A percentile compares a stretch with the other conserved stretches of the same genome.
Evolutionary conservation across 208 protist species (phyloP).

Genomic region (Leishmania tropica): DNA sequence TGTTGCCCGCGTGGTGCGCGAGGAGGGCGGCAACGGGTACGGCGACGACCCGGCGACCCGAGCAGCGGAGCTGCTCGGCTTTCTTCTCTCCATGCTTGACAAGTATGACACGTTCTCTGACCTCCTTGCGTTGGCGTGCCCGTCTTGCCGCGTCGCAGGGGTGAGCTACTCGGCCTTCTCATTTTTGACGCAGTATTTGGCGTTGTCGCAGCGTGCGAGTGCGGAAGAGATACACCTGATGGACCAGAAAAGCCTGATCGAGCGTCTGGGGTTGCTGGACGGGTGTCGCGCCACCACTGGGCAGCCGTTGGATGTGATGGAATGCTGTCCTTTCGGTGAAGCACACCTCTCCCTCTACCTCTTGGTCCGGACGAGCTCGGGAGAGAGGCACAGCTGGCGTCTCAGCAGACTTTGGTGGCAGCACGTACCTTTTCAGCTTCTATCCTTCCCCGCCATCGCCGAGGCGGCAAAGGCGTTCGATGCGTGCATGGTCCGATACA

Average conservation of each 20-base stretch:
- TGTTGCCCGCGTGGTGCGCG: slow-evolving; percentile 27
- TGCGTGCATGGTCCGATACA: background rate
- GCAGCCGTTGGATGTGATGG: slow-evolving; percentile 3
- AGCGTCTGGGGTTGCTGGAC: slow-evolving; percentile 12
- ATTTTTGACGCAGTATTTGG: slow-evolving; percentile 23
- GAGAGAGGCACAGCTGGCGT: background rate
- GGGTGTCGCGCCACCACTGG: slow-evolving; percentile 12
- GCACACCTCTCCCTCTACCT: slow-evolving; percentile 21
- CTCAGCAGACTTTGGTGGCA: slow-evolving; percentile 3
- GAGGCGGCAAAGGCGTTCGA: slow-evolving; percentile 12
- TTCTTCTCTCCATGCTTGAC: slow-evolving; percentile 23
- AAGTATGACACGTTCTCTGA: slow-evolving; percentile 2
- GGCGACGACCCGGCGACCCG: slow-evolving; percentile 17
- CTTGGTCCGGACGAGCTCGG: background rate
- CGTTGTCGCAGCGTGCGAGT: slow-evolving; percentile 21
- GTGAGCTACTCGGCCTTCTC: background rate
- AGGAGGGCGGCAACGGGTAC: slow-evolving; percentile 14
- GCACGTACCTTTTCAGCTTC: slow-evolving; percentile 5
- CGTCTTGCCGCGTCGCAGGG: slow-evolving; percentile 33
- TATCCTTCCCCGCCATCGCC: slow-evolving; percentile 11
- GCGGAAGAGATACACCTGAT: slow-evolving; percentile 8
- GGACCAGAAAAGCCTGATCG: slow-evolving; percentile 3
- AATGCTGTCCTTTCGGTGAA: slow-evolving; percentile 29
- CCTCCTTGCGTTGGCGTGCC: slow-evolving; percentile 37
- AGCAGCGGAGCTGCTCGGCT: slow-evolving; percentile 21